These are phyloP conservation scores for Vaccinium vitisidaea DNA, from an alignment of 148 eudicot species.

Conservation along the genomic window DNA sequence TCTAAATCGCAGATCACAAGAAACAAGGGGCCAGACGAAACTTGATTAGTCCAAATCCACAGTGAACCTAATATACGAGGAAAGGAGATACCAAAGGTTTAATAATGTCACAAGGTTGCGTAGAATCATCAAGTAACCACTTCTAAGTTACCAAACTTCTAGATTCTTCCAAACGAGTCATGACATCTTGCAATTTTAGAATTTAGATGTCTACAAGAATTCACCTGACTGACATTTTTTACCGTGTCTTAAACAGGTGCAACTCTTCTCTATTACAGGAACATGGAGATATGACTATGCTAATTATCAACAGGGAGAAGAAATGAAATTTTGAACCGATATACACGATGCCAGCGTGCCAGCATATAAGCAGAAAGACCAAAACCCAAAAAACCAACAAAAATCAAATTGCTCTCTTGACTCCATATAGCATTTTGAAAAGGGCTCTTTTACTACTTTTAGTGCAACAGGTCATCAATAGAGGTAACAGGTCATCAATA, in stretches of 20 bases:
- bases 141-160: not conserved
- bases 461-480: not conserved
- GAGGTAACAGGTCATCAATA: too few species aligned
- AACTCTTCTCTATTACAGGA: constrained; percentile 1
- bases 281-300: not conserved
- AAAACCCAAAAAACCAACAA: not conserved
- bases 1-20: constrained; percentile 32
- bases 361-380: not conserved
- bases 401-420: not conserved
- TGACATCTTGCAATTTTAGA: not conserved
- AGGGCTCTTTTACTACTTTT: not conserved
- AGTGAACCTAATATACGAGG: not conserved
- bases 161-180: not conserved
- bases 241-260: not conserved
- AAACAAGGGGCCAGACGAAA: not conserved
- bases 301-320: not conserved
- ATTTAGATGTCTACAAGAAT: not conserved
- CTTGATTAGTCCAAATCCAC: constrained; percentile 8
- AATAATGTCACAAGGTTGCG: not conserved
- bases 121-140: not conserved
- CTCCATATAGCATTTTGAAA: not conserved
- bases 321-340: not conserved
- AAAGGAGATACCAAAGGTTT: not conserved
- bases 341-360: not conserved
- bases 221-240: not conserved